phyloP scores from a whole-genome alignment of 352 stramenopile genomes.

The Phytophthora constricta region DNA sequence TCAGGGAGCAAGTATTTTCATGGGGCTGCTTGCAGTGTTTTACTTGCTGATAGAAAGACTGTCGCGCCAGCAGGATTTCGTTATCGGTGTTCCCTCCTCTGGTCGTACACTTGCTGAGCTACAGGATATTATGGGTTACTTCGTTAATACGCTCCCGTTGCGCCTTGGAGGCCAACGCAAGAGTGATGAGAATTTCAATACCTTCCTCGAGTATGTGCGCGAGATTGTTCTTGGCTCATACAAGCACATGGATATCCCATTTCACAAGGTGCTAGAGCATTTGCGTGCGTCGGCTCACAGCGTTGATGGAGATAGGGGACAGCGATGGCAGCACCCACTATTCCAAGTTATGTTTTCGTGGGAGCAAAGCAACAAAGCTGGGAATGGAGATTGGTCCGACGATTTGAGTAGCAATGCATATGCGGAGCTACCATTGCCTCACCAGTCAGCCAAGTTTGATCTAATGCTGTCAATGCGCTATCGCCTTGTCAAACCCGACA shows the following conservation, averaged over 20 bases:
- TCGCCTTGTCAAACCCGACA: constrained; percentile 14
- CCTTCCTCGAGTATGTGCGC: constrained; percentile 46
- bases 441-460: constrained; percentile 60
- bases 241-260: constrained; percentile 56
- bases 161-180: constrained; percentile 32
- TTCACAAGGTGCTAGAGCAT: constrained; percentile 60
- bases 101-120: constrained; percentile 39
- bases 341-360: constrained; percentile 72
- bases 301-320: constrained; percentile 1
- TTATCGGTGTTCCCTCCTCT: constrained; percentile 52
- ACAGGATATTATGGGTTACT: constrained; percentile 55
- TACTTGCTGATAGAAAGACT: constrained; percentile 53
- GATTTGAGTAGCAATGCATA: constrained; percentile 4
- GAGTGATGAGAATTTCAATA: constrained; percentile 31
- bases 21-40: constrained; percentile 54
- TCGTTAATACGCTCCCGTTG: constrained; percentile 64
- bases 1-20: constrained; percentile 54
- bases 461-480: constrained; percentile 70
- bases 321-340: constrained; percentile 34
- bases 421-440: constrained; percentile 38
- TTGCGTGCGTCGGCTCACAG: constrained; percentile 28
- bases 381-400: background rate
- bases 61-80: constrained; percentile 45
- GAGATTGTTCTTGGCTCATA: constrained; percentile 51
- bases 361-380: constrained; percentile 24